Evolutionary conservation across 179 eudicot genomes (phyloP), one percentile per base, ranked within the genome.

Genomic region (Carnegiea gigantea): DNA sequence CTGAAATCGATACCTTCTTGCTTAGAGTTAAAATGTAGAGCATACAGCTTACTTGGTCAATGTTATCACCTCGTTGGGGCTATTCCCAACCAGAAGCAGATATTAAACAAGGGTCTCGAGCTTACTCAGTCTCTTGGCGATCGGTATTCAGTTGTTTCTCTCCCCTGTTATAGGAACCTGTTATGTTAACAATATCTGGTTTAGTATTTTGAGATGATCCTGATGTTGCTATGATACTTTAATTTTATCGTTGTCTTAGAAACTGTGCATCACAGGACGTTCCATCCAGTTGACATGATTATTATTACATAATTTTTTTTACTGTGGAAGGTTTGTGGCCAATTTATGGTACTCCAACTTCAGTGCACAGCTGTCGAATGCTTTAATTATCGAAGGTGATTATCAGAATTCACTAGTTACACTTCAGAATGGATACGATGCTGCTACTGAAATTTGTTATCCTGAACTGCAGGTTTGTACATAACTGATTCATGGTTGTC

Each of bases 61-160:
- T 94, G 98, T 83, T 95, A 96, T 81, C 97, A 94, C 89, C 97
- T 96, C 20, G 92, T 94, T 62, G 99, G 98, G 82, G 96, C 98
- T 53, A 89, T 89, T 86, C 91, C 94, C 75, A 86, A 91, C 10
- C 99, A 96, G 86, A 93, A 90, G 78, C 99, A 94, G 88, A 89
- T 92, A 64, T 80, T 96, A 78, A 92, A 85, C 86, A 96, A 94
- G 92, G 99, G 90, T 85, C 82, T 96, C 75, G 94, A 88, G 57
- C 95, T 94, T 82, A 85, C 97, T 18, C 84, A 86, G 74, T 87
- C 95, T 36, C 88, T 91, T 77, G 89, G 84, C 48, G 93, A 85
- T 80, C 70, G 88, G 88, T 85, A 82, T 72, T 20, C 70, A 18
- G 72, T 11, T 51, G 74, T 73, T 48, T 48, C 64, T 75, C 13